Evolutionary conservation across 179 eudicot species (phyloP).

Genomic region (Corrigiola litoralis): DNA sequence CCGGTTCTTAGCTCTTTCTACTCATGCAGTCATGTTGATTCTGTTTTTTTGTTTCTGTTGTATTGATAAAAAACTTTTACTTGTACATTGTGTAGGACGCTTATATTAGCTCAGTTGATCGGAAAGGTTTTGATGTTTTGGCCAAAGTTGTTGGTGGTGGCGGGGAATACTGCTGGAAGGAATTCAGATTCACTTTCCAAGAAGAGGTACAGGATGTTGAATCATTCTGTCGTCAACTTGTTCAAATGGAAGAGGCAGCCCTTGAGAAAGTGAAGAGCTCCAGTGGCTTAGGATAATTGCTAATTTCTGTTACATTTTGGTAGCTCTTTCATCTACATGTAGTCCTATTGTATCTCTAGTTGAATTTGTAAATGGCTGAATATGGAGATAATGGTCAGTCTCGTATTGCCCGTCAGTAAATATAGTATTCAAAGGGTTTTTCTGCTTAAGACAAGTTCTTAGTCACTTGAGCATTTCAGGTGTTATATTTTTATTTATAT

Average conservation of each 20-base stretch:
- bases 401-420: too few relatives aligned
- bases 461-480: too few relatives aligned
- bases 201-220: constrained; percentile 62
- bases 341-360: too few relatives aligned
- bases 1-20: not conserved
- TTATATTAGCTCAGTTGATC: constrained; percentile 58
- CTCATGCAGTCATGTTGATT: not conserved
- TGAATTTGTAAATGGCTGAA: too few relatives aligned
- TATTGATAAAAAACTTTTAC: not conserved
- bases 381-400: too few relatives aligned
- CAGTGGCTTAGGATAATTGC: constrained; percentile 47
- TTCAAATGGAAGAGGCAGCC: constrained; percentile 81
- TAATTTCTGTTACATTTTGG: not conserved
- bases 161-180: constrained; percentile 66
- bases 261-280: constrained; percentile 53
- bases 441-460: too few relatives aligned
- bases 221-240: constrained; percentile 56
- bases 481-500: too few relatives aligned
- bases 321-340: too few relatives aligned
- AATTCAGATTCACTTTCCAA: constrained; percentile 52
- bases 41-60: not conserved
- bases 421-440: too few relatives aligned
- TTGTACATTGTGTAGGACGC: constrained; percentile 51
- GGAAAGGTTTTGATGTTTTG: constrained; percentile 72
- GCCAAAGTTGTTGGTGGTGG: constrained; percentile 48